phyloP scores from a whole-genome alignment of 176 grass and related monocot species.

The Carex myosuroides region DNA sequence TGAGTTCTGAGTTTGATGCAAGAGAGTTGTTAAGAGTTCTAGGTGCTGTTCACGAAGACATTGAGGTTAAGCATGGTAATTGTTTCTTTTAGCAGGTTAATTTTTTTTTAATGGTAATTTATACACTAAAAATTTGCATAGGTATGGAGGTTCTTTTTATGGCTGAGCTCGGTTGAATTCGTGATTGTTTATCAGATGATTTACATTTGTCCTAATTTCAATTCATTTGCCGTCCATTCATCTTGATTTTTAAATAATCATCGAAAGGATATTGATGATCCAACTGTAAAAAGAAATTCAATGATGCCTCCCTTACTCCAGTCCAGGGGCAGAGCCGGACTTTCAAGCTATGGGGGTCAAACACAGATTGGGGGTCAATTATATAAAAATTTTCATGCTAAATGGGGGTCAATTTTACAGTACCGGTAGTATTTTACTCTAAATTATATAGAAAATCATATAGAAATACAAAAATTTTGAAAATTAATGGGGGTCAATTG shows the following conservation, averaged over 20 bases:
- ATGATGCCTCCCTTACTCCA: no score
- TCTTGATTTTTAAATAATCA: neutral
- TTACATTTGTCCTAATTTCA: neutral
- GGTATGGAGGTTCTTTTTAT: neutral
- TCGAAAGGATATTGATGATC: neutral
- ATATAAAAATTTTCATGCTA: no score
- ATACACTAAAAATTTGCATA: neutral
- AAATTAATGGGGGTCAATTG: no score
- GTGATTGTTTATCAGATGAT: neutral
- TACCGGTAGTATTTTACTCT: no score
- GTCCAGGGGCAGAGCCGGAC: no score
- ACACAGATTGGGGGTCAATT: no score
- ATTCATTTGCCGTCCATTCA: neutral
- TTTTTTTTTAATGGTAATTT: neutral
- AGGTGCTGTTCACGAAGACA: constrained; percentile 50
- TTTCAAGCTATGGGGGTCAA: no score
- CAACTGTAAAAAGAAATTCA: neutral
- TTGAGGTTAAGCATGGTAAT: constrained; percentile 54
- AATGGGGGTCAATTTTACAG: no score
- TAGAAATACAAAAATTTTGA: no score
- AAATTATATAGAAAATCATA: no score
- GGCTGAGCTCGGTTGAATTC: neutral
- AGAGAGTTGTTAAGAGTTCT: constrained; percentile 56
- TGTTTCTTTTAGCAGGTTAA: constrained; percentile 18
- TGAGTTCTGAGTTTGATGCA: constrained; percentile 29